Percentiles rank a stretch among this genome's conserved stretches.
Conservation (phyloP, 2,329 filamentous ascomycete genomes). For the Venturia nashicola region DNA sequence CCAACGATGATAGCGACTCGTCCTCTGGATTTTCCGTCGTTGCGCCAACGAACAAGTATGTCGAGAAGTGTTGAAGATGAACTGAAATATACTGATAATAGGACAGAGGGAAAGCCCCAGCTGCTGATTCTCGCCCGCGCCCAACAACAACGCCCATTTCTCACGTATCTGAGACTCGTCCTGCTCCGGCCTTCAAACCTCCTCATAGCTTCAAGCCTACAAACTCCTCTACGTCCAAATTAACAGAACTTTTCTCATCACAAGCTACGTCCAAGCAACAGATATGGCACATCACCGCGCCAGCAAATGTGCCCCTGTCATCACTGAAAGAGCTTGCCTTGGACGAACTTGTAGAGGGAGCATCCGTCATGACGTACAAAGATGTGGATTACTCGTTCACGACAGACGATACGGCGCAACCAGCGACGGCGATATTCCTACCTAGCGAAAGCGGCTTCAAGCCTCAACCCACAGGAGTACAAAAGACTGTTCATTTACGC, state of each 20-base stretch:
- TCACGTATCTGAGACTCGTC: conserved; percentile 17
- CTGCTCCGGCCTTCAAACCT: conserved; percentile 24
- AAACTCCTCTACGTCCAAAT: conserved; percentile 24
- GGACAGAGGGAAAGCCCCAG: not conserved
- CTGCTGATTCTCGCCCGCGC: not conserved
- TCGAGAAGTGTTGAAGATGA: not conserved
- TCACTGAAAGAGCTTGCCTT: conserved; percentile 54
- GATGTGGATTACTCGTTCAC: conserved; percentile 51
- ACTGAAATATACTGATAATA: not conserved
- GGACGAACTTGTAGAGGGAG: conserved; percentile 40
- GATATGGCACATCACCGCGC: conserved; percentile 70
- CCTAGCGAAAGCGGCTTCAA: conserved; percentile 46
- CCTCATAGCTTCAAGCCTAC: conserved; percentile 35
- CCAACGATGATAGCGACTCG: not conserved
- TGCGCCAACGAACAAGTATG: not conserved
- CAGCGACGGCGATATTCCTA: conserved; percentile 47
- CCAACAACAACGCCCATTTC: not conserved
- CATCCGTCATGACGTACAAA: conserved; percentile 48
- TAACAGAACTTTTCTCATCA: conserved; percentile 41
- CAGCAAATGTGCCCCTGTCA: conserved; percentile 55
- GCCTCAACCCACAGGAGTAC: conserved; percentile 30
- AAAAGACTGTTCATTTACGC: conserved; percentile 53
- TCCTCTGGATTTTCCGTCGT: not conserved
- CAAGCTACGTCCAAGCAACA: conserved; percentile 56
- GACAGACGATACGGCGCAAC: conserved; percentile 40